A percentile compares a stretch with the other conserved stretches of the same genome.
These are phyloP conservation scores for Ascochyta pisi DNA, from an alignment of 2,329 filamentous ascomycete genomes.

Conservation along the genomic window DNA sequence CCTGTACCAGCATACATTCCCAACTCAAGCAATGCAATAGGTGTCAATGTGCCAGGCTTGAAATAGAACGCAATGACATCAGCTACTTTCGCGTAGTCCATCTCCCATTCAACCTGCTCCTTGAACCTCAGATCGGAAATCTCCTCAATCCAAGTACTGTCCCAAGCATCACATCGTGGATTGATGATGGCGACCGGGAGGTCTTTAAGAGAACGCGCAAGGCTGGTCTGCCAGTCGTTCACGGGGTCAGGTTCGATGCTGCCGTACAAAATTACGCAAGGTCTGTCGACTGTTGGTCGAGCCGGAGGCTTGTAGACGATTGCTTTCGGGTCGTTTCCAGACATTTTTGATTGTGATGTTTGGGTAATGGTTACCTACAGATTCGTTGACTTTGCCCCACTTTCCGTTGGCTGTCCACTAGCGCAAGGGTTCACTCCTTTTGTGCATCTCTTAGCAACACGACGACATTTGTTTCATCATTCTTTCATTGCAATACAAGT, in stretches of 20 bases:
- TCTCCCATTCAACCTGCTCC: slow-evolving; percentile 68
- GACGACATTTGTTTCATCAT: background rate
- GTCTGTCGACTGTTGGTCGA: slow-evolving; percentile 22
- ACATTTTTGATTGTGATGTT: slow-evolving; percentile 18
- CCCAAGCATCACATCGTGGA: slow-evolving; percentile 65
- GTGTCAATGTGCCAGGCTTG: slow-evolving; percentile 58
- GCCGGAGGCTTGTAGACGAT: slow-evolving; percentile 33
- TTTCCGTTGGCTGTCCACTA: background rate
- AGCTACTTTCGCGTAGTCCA: slow-evolving; percentile 62
- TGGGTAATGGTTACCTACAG: background rate
- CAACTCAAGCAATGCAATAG: slow-evolving; percentile 66
- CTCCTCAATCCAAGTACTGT: slow-evolving; percentile 63
- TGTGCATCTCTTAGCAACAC: background rate
- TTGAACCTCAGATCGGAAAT: slow-evolving; percentile 57
- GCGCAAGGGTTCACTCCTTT: background rate
- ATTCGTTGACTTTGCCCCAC: background rate
- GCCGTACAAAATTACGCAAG: slow-evolving; percentile 65
- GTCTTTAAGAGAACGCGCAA: slow-evolving; percentile 50
- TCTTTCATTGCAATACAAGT: background rate
- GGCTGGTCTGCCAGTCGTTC: slow-evolving; percentile 59
- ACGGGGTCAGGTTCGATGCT: slow-evolving; percentile 53
- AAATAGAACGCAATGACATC: slow-evolving; percentile 66
- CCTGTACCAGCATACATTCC: slow-evolving; percentile 57
- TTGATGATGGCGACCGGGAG: slow-evolving; percentile 63
- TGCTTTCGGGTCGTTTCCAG: slow-evolving; percentile 19